phyloP scores from a whole-genome alignment of 2,329 filamentous ascomycete species.

The Penicillium sp. region DNA sequence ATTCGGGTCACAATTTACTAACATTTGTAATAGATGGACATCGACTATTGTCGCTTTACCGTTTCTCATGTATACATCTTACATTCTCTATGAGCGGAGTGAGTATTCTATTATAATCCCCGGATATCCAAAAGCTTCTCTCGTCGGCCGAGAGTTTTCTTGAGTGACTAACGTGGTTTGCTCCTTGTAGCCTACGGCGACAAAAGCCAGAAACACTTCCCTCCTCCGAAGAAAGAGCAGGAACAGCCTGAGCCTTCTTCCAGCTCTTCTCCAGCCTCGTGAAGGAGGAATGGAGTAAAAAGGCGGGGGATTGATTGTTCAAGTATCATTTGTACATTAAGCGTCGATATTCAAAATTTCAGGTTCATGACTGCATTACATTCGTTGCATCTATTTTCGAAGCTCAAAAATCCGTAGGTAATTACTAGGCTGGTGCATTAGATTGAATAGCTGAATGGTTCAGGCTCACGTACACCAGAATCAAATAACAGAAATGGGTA shows the following conservation, averaged over 20 bases:
- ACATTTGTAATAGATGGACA: conserved; percentile 26
- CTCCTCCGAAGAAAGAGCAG: background rate
- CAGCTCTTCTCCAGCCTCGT: background rate
- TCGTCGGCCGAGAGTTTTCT: background rate
- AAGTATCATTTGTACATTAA: background rate
- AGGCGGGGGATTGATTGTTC: background rate
- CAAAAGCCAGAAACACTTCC: conserved; percentile 19
- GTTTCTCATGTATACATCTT: conserved; percentile 34
- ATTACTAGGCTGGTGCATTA: background rate
- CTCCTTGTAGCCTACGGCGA: conserved; percentile 25
- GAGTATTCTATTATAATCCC: conserved; percentile 13
- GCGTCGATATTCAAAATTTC: background rate
- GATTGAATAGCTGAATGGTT: no score
- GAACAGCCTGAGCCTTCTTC: background rate
- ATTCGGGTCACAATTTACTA: background rate
- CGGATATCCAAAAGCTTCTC: background rate
- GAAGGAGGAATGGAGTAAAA: background rate
- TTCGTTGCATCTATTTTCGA: background rate
- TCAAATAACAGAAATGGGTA: no score
- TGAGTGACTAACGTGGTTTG: background rate
- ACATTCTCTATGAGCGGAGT: conserved; percentile 34
- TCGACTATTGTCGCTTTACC: conserved; percentile 34
- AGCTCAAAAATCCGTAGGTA: background rate
- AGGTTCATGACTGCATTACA: background rate
- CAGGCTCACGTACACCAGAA: no score